Percentiles rank a stretch among this genome's conserved stretches.
phyloP scores from a whole-genome alignment of 2,329 filamentous ascomycete genomes.

The Geosmithia flava region DNA sequence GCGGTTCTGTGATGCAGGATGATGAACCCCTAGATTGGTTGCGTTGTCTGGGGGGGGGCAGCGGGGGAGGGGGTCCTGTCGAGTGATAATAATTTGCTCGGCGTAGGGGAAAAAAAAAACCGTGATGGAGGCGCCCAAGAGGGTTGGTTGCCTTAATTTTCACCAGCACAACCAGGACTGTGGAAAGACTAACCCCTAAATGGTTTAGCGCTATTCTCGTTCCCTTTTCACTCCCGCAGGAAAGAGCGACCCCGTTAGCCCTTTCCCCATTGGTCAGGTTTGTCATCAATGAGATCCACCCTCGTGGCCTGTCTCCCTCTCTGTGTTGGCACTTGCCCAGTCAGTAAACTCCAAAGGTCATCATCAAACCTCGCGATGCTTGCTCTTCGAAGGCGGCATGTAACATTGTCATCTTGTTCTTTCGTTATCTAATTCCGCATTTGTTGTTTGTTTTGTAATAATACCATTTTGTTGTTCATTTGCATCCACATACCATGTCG shows the following conservation, averaged over 20 bases:
- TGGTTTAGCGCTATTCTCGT: slow-evolving; percentile 7
- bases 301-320: not conserved
- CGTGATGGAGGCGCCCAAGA: slow-evolving; percentile 21
- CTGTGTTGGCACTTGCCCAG: too few relatives aligned
- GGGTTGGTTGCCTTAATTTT: slow-evolving; percentile 29
- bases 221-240: slow-evolving; percentile 1
- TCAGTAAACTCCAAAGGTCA: not conserved
- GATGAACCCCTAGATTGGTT: slow-evolving; percentile 6
- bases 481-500: not conserved
- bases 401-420: too few relatives aligned
- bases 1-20: not conserved
- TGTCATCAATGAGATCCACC: not conserved
- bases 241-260: not conserved
- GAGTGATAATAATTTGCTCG: slow-evolving; percentile 31
- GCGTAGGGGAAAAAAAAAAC: slow-evolving; percentile 21
- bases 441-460: too few relatives aligned
- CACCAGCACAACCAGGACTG: slow-evolving; percentile 13
- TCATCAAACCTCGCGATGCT: not conserved
- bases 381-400: too few relatives aligned
- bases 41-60: not conserved
- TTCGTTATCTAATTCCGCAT: too few relatives aligned
- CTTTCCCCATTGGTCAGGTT: not conserved
- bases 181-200: slow-evolving; percentile 22
- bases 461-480: too few relatives aligned
- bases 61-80: slow-evolving; percentile 16